Evolutionary conservation across 441 rosid species (phyloP).

Genomic region (Syzygium syzygioides): DNA sequence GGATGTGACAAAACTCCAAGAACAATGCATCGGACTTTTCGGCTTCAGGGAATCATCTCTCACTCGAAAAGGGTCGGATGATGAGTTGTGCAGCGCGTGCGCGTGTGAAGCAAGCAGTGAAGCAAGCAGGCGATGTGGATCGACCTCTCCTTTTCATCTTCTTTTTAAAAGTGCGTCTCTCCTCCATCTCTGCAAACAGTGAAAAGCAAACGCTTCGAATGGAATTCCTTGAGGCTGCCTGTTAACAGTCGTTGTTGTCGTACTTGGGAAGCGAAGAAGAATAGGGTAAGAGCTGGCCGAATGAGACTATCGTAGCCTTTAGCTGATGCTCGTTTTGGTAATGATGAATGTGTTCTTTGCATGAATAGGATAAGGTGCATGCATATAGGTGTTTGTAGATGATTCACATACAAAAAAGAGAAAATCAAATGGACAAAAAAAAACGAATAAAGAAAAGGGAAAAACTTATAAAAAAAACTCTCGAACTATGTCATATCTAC

Average conservation of each 20-base stretch:
- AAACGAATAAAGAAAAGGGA: not conserved
- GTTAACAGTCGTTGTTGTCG: not conserved
- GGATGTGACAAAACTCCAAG: not conserved
- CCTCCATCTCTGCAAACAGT: not conserved
- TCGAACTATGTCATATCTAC: no score
- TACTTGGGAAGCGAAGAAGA: not conserved
- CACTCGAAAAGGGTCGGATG: not conserved
- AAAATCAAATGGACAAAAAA: not conserved
- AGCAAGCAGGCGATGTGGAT: not conserved
- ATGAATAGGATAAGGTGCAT: not conserved
- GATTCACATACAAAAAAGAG: not conserved
- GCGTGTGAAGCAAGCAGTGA: no score
- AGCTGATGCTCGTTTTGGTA: not conserved
- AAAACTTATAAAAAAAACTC: not conserved
- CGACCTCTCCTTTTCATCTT: not conserved
- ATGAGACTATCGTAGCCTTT: not conserved
- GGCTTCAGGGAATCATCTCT: not conserved
- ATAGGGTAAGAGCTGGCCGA: not conserved
- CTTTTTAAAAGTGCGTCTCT: not conserved
- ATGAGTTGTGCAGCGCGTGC: not conserved
- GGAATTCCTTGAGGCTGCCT: not conserved
- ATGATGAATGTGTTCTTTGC: not conserved
- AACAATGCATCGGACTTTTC: not conserved
- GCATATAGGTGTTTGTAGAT: not conserved
- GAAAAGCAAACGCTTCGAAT: not conserved